Conservation (phyloP, 2,329 filamentous ascomycete genomes). For the Ramularia collo-cygni region DNA sequence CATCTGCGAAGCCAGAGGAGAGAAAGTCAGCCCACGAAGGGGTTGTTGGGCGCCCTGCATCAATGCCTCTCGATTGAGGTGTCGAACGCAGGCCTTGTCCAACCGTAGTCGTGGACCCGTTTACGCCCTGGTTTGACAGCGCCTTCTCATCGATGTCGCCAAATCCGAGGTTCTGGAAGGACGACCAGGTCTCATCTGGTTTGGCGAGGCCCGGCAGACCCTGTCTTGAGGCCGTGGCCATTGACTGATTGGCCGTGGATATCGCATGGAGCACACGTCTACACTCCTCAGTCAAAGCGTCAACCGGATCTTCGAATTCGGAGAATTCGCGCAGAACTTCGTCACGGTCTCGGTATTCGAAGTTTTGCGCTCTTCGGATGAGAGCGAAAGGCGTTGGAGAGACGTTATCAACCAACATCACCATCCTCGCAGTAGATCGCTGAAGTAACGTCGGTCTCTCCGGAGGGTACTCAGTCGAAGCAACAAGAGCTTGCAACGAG, state of each 20-base stretch:
- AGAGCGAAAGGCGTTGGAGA: constrained; percentile 92
- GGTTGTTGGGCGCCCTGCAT: constrained; percentile 76
- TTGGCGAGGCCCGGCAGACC: constrained; percentile 42
- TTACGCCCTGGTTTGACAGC: constrained; percentile 13
- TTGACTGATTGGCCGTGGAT: constrained; percentile 76
- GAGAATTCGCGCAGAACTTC: constrained; percentile 77
- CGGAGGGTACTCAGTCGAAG: constrained; percentile 92
- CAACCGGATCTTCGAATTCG: constrained; percentile 80
- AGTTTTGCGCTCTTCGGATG: constrained; percentile 83
- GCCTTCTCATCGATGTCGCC: constrained; percentile 53
- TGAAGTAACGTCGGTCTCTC: constrained; percentile 69
- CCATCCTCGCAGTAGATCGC: constrained; percentile 75
- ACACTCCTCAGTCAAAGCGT: constrained; percentile 88
- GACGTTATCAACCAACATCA: constrained; percentile 94
- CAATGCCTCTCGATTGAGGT: constrained; percentile 59
- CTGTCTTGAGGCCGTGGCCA: constrained; percentile 37
- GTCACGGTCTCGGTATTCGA: constrained; percentile 89
- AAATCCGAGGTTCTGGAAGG: constrained; percentile 94
- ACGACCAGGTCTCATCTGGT: constrained; percentile 83
- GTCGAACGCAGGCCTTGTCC: constrained; percentile 53
- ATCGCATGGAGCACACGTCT: constrained; percentile 83
- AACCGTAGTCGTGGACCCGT: constrained; percentile 18
- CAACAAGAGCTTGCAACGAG: constrained; percentile 81
- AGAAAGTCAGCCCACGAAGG: constrained; percentile 98
- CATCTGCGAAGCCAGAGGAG: constrained; percentile 82